Evolutionary conservation across 2,329 filamentous ascomycete genomes (phyloP).

Genomic region (Podosphaera fusca): DNA sequence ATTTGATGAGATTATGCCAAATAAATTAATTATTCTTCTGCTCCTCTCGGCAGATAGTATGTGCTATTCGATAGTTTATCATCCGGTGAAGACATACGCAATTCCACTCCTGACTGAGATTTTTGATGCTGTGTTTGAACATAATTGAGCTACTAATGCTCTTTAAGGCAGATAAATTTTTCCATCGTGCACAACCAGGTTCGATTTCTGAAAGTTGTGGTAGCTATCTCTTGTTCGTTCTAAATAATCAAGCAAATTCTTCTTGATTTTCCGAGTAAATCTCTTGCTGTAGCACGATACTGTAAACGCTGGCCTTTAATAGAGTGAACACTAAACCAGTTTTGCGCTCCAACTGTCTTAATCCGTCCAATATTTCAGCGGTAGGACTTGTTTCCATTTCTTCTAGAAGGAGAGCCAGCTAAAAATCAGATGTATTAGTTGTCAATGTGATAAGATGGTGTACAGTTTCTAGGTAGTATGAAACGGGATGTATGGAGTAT

Average conservation of each 20-base stretch:
- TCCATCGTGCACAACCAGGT: too few species aligned
- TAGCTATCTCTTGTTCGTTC: too few species aligned
- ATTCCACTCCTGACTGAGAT: too few species aligned
- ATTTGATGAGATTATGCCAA: slow-evolving; percentile 8
- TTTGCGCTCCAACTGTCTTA: slow-evolving; percentile 78
- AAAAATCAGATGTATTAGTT: slow-evolving; percentile 2
- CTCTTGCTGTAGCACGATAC: slow-evolving; percentile 94
- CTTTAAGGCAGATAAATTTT: too few species aligned
- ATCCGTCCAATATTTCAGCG: slow-evolving; percentile 62
- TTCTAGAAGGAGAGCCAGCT: slow-evolving; percentile 37
- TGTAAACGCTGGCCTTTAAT: slow-evolving; percentile 95
- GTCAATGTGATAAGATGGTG: not conserved
- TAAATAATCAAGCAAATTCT: slow-evolving; percentile 6
- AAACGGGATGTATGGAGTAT: not conserved
- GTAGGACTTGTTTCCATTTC: slow-evolving; percentile 47
- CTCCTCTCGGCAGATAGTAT: too few species aligned
- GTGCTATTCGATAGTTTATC: too few species aligned
- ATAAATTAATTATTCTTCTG: too few species aligned
- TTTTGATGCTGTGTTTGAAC: too few species aligned
- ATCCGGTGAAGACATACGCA: too few species aligned
- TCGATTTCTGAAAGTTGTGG: too few species aligned
- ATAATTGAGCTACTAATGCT: too few species aligned
- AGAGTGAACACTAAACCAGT: slow-evolving; percentile 86
- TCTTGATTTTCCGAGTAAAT: slow-evolving; percentile 43
- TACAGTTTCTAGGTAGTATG: not conserved